phyloP scores from a whole-genome alignment of 805 yeast genomes.

The Candida argentea region DNA sequence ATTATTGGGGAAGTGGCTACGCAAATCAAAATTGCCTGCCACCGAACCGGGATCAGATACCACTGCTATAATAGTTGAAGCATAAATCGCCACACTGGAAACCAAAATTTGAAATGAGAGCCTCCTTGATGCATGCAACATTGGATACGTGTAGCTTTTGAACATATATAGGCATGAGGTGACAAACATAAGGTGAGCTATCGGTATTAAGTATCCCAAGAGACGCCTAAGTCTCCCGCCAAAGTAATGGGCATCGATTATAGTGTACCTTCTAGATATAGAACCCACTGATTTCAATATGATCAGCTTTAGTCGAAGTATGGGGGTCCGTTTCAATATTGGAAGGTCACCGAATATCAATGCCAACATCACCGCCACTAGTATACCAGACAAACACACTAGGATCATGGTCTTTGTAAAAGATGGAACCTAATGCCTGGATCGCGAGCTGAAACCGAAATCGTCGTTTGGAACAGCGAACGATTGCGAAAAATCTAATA shows the following conservation, averaged over 20 bases:
- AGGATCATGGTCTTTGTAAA: not conserved
- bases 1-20: slow-evolving; percentile 30
- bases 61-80: slow-evolving; percentile 27
- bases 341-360: slow-evolving; percentile 44
- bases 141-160: slow-evolving; percentile 17
- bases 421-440: not conserved
- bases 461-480: too few relatives aligned
- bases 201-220: slow-evolving; percentile 37
- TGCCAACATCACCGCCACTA: not conserved
- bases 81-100: slow-evolving; percentile 21
- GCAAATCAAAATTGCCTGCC: slow-evolving; percentile 2
- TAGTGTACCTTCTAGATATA: too few relatives aligned
- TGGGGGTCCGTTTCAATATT: slow-evolving; percentile 20
- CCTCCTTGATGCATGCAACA: slow-evolving; percentile 2
- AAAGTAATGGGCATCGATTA: too few relatives aligned
- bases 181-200: slow-evolving; percentile 27
- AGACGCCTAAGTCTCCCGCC: too few relatives aligned
- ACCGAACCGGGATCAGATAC: slow-evolving; percentile 36
- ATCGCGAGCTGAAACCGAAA: not conserved
- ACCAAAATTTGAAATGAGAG: slow-evolving; percentile 16
- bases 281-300: too few relatives aligned
- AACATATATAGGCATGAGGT: slow-evolving; percentile 22
- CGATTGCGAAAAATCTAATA: not conserved
- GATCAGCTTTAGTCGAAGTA: slow-evolving; percentile 12
- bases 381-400: not conserved